These are phyloP conservation scores for Quercus alba DNA, from an alignment of 306 rosid genomes.

Conservation along the genomic window DNA sequence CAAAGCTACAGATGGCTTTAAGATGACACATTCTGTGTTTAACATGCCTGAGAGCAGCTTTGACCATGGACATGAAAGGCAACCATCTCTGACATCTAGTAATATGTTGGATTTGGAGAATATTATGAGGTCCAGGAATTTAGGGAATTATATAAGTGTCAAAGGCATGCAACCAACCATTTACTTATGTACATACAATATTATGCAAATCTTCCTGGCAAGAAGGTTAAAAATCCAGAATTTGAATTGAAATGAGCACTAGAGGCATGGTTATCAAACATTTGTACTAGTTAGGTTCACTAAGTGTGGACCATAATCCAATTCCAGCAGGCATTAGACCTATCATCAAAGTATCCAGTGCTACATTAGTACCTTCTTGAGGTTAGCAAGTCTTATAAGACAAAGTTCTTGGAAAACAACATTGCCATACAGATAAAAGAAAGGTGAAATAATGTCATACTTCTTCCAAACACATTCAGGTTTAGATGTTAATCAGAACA, in stretches of 20 bases:
- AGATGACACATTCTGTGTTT: conserved; percentile 2
- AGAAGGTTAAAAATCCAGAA: background rate
- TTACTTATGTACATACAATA: conserved; percentile 5
- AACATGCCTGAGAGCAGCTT: background rate
- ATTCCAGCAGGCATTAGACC: background rate
- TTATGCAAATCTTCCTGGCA: conserved; percentile 6
- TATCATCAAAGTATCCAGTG: background rate
- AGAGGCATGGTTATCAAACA: conserved; percentile 1
- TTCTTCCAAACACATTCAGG: background rate
- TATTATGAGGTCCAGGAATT: background rate
- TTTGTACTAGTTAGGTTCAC: background rate
- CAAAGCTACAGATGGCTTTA: background rate
- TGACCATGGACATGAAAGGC: conserved; percentile 4
- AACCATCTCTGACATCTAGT: conserved; percentile 1
- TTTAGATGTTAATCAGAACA: background rate
- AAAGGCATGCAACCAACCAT: background rate
- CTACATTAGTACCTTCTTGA: background rate
- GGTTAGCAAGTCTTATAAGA: conserved; percentile 6
- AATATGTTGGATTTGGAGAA: background rate
- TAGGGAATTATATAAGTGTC: conserved; percentile 6
- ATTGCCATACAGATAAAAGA: background rate
- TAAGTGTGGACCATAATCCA: conserved; percentile 3
- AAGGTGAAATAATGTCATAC: background rate
- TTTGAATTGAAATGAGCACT: conserved; percentile 11
- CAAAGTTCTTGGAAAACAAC: background rate